Percentiles rank a stretch among this genome's conserved stretches.
Evolutionary conservation across 345 rosid species (phyloP).

Genomic region (Ceriops zippeliana): DNA sequence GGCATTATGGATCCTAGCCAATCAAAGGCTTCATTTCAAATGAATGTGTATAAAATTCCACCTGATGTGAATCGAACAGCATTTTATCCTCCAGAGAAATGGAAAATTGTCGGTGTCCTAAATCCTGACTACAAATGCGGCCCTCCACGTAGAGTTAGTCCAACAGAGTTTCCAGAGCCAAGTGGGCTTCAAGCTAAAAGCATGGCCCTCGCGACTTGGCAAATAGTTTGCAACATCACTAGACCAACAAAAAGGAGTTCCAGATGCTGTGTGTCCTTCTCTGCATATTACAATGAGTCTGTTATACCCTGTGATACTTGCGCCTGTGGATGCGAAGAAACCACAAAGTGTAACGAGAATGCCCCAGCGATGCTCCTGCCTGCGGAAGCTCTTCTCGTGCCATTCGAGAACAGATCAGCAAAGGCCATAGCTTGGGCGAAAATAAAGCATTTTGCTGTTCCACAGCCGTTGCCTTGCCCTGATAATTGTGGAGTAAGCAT

Average conservation of each 20-base stretch:
- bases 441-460: slow-evolving; percentile 43
- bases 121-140: slow-evolving; percentile 72
- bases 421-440: slow-evolving; percentile 80
- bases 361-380: slow-evolving; percentile 64
- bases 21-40: slow-evolving; percentile 60
- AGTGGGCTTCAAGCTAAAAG: slow-evolving; percentile 49
- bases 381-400: slow-evolving; percentile 67
- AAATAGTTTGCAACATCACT: slow-evolving; percentile 73
- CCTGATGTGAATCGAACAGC: slow-evolving; percentile 65
- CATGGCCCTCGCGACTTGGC: slow-evolving; percentile 66
- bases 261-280: slow-evolving; percentile 83
- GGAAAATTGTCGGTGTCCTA: slow-evolving; percentile 62
- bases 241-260: slow-evolving; percentile 51
- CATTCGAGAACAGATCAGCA: slow-evolving; percentile 60
- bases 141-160: slow-evolving; percentile 65
- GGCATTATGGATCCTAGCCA: slow-evolving; percentile 51
- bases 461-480: slow-evolving; percentile 68
- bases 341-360: slow-evolving; percentile 42
- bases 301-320: slow-evolving; percentile 82
- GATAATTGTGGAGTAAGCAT: slow-evolving; percentile 90
- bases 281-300: slow-evolving; percentile 77
- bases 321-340: slow-evolving; percentile 66
- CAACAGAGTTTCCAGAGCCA: slow-evolving; percentile 66
- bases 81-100: slow-evolving; percentile 60
- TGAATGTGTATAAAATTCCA: slow-evolving; percentile 71